Evolutionary conservation across 495 filamentous ascomycete species (phyloP).

Genomic region (Aspergillus egyptiacus): DNA sequence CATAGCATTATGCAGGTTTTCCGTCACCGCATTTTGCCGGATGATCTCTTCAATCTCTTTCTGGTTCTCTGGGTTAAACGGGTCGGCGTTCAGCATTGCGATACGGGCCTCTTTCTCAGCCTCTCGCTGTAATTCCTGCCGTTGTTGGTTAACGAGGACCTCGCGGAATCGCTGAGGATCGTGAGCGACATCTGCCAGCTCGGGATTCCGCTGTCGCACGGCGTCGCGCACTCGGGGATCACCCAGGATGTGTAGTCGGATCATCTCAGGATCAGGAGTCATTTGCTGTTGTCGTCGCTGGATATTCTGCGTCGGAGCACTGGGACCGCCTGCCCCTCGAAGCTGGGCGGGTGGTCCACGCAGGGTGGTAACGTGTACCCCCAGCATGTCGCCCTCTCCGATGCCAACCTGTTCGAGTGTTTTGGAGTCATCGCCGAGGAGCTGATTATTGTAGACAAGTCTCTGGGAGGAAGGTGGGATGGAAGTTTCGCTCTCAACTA

Average conservation of each 20-base stretch:
- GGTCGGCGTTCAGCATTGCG: conserved; percentile 75
- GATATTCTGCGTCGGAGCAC: conserved; percentile 36
- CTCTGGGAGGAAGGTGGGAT: conserved; percentile 43
- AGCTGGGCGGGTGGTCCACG: conserved; percentile 19
- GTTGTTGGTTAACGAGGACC: conserved; percentile 56
- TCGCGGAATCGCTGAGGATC: conserved; percentile 70
- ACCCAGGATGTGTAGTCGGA: conserved; percentile 75
- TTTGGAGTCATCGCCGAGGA: conserved; percentile 68
- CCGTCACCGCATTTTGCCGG: conserved; percentile 83
- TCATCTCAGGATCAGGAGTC: conserved; percentile 66
- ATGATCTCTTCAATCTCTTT: conserved; percentile 95
- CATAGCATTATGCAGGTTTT: conserved; percentile 91
- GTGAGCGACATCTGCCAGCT: conserved; percentile 71
- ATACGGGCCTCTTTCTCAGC: conserved; percentile 75
- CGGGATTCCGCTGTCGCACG: conserved; percentile 62
- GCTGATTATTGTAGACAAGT: conserved; percentile 83
- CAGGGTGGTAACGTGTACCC: conserved; percentile 62
- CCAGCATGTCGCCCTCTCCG: conserved; percentile 87
- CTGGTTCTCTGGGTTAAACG: conserved; percentile 86
- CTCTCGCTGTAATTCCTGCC: conserved; percentile 62
- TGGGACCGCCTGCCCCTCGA: conserved; percentile 20
- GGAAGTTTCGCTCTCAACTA: conserved; percentile 61
- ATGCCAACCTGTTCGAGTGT: conserved; percentile 79
- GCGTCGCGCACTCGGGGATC: conserved; percentile 66
- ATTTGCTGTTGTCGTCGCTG: conserved; percentile 35